Conservation (phyloP, 495 filamentous ascomycete species). For the Trichodelitschia bisporula region DNA sequence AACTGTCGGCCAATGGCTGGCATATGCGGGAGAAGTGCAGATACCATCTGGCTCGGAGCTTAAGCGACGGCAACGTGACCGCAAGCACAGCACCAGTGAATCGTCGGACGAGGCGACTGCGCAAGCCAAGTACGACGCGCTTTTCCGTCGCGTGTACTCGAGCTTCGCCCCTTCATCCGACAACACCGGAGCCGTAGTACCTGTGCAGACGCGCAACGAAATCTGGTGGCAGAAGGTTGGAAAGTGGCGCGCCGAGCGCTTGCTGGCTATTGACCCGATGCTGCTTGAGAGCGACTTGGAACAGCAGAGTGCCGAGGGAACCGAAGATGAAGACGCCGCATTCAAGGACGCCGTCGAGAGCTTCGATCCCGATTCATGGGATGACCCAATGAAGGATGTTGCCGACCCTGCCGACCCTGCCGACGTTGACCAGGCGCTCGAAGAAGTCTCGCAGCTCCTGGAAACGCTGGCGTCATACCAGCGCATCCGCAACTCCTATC, state of each 20-base stretch:
- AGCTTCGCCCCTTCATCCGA: constrained; percentile 71
- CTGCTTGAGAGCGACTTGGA: constrained; percentile 13
- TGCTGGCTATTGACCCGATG: constrained; percentile 23
- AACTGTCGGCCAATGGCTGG: constrained; percentile 40
- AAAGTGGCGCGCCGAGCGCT: constrained; percentile 25
- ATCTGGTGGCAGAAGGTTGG: constrained; percentile 79
- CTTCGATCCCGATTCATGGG: constrained; percentile 20
- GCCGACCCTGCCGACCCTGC: constrained; percentile 7
- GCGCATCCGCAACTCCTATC: constrained; percentile 45
- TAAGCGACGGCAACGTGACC: constrained; percentile 44
- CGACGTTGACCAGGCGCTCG: constrained; percentile 47
- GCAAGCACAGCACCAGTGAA: constrained; percentile 43
- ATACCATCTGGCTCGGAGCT: constrained; percentile 29
- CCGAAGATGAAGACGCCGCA: constrained; percentile 18
- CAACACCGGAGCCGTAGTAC: constrained; percentile 47
- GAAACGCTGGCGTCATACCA: constrained; percentile 74
- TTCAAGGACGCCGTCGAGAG: constrained; percentile 24
- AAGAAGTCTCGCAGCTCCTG: constrained; percentile 59
- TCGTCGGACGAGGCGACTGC: constrained; percentile 23
- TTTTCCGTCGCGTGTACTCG: constrained; percentile 65
- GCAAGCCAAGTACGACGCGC: constrained; percentile 39
- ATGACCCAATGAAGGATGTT: constrained; percentile 5
- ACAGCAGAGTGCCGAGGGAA: constrained; percentile 13
- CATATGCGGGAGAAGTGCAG: constrained; percentile 29
- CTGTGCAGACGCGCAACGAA: constrained; percentile 40